phyloP scores from a whole-genome alignment of 306 rosid species.

The Lablab purpureus region DNA sequence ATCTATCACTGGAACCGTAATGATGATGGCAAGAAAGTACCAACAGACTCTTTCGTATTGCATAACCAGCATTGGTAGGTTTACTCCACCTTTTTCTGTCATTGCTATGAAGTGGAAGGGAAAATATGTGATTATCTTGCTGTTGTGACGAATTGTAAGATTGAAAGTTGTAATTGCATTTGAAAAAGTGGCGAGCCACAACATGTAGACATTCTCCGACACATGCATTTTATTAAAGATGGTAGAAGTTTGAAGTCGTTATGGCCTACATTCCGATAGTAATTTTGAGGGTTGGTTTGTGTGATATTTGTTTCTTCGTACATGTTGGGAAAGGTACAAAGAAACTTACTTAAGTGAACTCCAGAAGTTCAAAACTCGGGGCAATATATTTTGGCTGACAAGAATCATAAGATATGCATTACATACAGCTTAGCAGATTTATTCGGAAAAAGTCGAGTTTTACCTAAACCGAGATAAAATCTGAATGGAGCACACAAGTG shows the following conservation, averaged over 20 bases:
- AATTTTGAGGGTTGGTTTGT: not conserved
- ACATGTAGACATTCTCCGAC: not conserved
- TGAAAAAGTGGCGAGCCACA: constrained; percentile 18
- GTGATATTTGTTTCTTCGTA: constrained; percentile 19
- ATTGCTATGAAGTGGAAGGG: constrained; percentile 6
- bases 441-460: no score
- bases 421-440: constrained; percentile 1
- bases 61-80: constrained; percentile 92
- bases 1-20: constrained; percentile 98
- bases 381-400: constrained; percentile 1
- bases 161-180: constrained; percentile 37
- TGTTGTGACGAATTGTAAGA: constrained; percentile 29
- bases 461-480: no score
- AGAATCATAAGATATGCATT: constrained; percentile 21
- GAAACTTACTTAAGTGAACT: not conserved
- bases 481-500: no score
- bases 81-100: constrained; percentile 33
- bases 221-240: constrained; percentile 12
- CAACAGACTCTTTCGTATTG: constrained; percentile 71
- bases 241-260: constrained; percentile 19
- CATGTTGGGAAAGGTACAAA: constrained; percentile 6
- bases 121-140: constrained; percentile 4
- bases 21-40: constrained; percentile 85
- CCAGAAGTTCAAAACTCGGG: no score
- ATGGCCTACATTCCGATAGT: constrained; percentile 3